A percentile compares a stretch with the other conserved stretches of the same genome.
Conservation (phyloP, 148 eudicot species). For the Chenopodium album region DNA sequence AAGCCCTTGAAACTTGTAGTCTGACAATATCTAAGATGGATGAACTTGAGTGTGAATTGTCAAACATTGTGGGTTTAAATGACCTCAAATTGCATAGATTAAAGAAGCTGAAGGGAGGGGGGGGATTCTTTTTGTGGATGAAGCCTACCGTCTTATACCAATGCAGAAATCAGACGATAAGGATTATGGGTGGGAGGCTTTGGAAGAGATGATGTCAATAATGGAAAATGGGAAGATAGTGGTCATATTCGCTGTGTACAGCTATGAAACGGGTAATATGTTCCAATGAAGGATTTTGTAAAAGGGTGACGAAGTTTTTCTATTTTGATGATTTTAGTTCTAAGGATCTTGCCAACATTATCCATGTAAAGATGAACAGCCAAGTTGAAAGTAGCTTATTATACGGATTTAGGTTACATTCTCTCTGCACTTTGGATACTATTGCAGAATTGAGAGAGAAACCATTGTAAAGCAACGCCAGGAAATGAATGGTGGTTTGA, state of each 20-base stretch:
- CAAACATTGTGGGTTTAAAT: slow-evolving; percentile 71
- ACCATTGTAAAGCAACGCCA: slow-evolving; percentile 71
- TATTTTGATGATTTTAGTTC: slow-evolving; percentile 71
- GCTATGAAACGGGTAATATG: slow-evolving; percentile 91
- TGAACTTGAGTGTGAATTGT: slow-evolving; percentile 72
- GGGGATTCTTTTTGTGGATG: slow-evolving; percentile 97
- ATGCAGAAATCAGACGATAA: slow-evolving; percentile 96
- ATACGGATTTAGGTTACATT: slow-evolving; percentile 80
- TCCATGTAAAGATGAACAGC: slow-evolving; percentile 67
- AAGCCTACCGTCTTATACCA: slow-evolving; percentile 94
- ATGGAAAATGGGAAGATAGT: slow-evolving; percentile 96
- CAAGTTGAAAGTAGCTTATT: slow-evolving; percentile 64
- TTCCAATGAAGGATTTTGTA: slow-evolving; percentile 95
- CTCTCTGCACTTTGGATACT: slow-evolving; percentile 62
- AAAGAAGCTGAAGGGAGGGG: slow-evolving; percentile 99
- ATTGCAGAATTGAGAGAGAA: slow-evolving; percentile 56
- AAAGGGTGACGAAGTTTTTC: slow-evolving; percentile 96
- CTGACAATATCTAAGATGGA: slow-evolving; percentile 95
- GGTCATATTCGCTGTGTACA: slow-evolving; percentile 93
- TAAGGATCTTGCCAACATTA: slow-evolving; percentile 71
- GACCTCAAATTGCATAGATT: slow-evolving; percentile 89
- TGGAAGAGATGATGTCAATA: slow-evolving; percentile 98
- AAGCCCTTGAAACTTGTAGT: slow-evolving; percentile 87
- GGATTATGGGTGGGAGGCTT: slow-evolving; percentile 94
- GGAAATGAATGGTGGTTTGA: slow-evolving; percentile 94